Percentiles rank a stretch among this genome's conserved stretches.
Conservation (phyloP, 83 land plant species). For the Picea mariana region DNA sequence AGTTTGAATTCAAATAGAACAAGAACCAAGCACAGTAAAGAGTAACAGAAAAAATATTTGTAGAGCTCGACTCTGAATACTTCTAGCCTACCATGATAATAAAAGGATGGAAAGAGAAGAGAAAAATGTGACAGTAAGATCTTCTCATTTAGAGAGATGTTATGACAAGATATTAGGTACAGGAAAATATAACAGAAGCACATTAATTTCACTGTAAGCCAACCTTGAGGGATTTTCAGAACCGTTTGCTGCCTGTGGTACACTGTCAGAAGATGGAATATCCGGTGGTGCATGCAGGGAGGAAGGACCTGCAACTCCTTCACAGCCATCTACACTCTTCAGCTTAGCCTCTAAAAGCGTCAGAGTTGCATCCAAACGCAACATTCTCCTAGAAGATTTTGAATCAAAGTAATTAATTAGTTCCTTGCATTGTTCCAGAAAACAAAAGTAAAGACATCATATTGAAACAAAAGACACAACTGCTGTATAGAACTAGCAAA, state of each 20-base stretch:
- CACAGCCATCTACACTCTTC: conserved; percentile 22
- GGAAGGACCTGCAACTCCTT: conserved; percentile 1
- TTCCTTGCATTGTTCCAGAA: not conserved
- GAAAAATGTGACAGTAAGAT: too few relatives aligned
- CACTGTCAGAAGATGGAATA: conserved; percentile 8
- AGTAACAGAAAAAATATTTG: not conserved
- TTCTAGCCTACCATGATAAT: not conserved
- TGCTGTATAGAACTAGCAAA: not conserved
- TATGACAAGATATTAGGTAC: not conserved
- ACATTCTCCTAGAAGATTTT: conserved; percentile 21
- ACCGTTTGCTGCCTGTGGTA: not conserved
- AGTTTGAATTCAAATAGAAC: too few relatives aligned
- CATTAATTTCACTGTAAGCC: not conserved
- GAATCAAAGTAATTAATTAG: not conserved
- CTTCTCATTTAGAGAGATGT: not conserved
- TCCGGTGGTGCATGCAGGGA: conserved; percentile 1
- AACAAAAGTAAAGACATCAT: not conserved
- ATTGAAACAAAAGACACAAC: not conserved
- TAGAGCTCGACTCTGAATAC: not conserved
- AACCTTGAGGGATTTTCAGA: conserved; percentile 3
- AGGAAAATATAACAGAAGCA: not conserved
- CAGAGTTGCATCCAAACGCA: conserved; percentile 25
- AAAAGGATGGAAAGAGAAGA: not conserved
- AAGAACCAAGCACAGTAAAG: too few relatives aligned
- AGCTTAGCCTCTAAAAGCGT: conserved; percentile 26